Evolutionary conservation across 257 asterid genomes (phyloP).

Genomic region (Solanum tarijense): DNA sequence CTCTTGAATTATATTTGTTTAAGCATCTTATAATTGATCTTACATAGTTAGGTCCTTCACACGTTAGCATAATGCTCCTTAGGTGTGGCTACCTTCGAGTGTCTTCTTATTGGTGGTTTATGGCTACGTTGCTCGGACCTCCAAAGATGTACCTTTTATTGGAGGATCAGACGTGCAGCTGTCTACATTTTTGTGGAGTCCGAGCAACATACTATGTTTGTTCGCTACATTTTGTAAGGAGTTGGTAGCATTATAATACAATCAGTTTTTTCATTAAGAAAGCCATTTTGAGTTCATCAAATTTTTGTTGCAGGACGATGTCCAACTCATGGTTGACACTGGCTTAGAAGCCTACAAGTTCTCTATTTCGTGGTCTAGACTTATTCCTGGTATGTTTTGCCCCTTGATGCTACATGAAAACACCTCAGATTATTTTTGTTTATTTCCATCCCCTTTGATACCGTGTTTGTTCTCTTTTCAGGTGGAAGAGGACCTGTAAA

Average conservation of each 20-base stretch:
- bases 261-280: not conserved
- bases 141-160: not conserved
- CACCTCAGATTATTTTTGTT: not conserved
- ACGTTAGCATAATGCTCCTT: not conserved
- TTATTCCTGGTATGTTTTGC: constrained; percentile 10
- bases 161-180: not conserved
- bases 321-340: not conserved
- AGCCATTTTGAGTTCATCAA: not conserved
- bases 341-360: not conserved
- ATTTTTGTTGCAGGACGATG: not conserved
- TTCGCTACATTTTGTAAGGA: not conserved
- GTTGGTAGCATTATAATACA: not conserved
- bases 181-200: not conserved
- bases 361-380: constrained; percentile 23
- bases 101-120: not conserved
- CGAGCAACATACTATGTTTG: not conserved
- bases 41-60: not conserved
- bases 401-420: not conserved
- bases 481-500: constrained; percentile 22
- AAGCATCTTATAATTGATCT: not conserved
- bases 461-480: not conserved
- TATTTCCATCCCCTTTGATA: constrained; percentile 12
- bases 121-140: not conserved
- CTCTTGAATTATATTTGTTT: not conserved
- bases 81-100: not conserved